These are phyloP conservation scores for Hibiscus tridactylites DNA, from an alignment of 345 rosid genomes.

Conservation along the genomic window DNA sequence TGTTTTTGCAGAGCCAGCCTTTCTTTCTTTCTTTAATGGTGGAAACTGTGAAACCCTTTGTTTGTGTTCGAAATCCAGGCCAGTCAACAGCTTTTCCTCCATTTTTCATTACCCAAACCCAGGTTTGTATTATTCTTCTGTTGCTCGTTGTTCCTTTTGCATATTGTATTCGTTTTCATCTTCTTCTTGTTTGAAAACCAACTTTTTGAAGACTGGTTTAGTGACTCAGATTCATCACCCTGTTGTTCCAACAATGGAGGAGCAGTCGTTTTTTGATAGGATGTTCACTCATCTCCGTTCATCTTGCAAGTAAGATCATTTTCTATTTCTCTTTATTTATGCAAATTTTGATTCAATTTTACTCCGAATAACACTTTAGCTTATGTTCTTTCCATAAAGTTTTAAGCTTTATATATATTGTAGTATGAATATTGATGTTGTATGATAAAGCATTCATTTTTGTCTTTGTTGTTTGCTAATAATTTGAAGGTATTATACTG, in stretches of 20 bases:
- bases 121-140: not conserved
- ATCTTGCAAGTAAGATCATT: conserved; percentile 57
- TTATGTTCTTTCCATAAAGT: no score
- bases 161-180: no score
- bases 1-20: not conserved
- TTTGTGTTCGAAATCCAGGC: not conserved
- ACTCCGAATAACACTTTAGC: not conserved
- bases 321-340: not conserved
- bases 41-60: not conserved
- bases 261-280: conserved; percentile 49
- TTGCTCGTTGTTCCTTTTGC: not conserved
- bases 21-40: not conserved
- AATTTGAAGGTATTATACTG: conserved; percentile 64
- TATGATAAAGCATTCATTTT: not conserved
- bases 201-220: not conserved
- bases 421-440: not conserved
- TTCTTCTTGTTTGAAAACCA: no score
- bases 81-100: not conserved
- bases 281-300: conserved; percentile 58
- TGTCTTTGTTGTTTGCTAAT: not conserved
- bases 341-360: not conserved
- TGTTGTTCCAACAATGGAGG: conserved; percentile 43
- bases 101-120: not conserved
- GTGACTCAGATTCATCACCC: not conserved
- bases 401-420: not conserved